phyloP scores from a whole-genome alignment of 2,329 filamentous ascomycete genomes.

The Aspergillus proliferans region DNA sequence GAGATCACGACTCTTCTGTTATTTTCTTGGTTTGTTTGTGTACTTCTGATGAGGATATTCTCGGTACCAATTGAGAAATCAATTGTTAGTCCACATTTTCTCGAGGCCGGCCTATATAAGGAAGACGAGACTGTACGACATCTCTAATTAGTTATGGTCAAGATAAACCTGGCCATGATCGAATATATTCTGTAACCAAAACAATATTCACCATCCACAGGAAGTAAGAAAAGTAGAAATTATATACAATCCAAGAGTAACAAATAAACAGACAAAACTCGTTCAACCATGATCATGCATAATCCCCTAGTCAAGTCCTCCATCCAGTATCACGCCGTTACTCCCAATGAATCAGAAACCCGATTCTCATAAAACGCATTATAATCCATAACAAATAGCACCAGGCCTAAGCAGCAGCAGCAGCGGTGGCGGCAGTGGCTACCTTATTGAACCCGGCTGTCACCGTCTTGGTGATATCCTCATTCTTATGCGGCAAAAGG shows the following conservation, averaged over 20 bases:
- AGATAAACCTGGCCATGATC: too few species aligned
- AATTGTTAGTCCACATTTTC: background rate
- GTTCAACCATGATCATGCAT: background rate
- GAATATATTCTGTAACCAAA: too few species aligned
- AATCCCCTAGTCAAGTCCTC: background rate
- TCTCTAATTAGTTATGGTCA: background rate
- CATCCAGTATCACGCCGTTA: background rate
- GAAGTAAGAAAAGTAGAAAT: background rate
- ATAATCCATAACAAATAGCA: conserved; percentile 3
- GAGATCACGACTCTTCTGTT: conserved; percentile 5
- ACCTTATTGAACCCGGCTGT: conserved; percentile 54
- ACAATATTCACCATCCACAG: too few species aligned
- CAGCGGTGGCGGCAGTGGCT: conserved; percentile 55
- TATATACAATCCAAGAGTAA: background rate
- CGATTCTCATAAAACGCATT: background rate
- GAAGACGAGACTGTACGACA: background rate
- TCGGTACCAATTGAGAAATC: too few species aligned
- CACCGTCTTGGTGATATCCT: conserved; percentile 40
- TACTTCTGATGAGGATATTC: background rate
- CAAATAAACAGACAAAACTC: background rate
- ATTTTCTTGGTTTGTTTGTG: background rate
- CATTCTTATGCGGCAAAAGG: conserved; percentile 67
- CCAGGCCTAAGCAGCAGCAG: conserved; percentile 4
- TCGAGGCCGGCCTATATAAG: too few species aligned
- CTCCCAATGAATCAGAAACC: background rate